Conservation (phyloP, 495 filamentous ascomycete genomes). For the Ascobolus immersus region DNA sequence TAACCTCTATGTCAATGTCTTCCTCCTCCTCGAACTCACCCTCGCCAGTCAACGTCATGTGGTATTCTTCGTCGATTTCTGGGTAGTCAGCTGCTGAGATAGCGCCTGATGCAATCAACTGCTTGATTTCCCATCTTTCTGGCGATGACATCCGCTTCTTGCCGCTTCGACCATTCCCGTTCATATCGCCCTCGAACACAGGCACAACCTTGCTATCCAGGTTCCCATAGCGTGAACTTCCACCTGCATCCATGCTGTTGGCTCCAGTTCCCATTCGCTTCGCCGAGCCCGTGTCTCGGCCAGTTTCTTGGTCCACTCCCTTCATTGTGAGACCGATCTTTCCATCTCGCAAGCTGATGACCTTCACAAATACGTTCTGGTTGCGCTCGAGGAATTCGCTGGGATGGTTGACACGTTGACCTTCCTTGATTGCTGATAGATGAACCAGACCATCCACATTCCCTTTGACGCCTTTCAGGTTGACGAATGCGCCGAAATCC, state of each 20-base stretch:
- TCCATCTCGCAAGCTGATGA: constrained; percentile 56
- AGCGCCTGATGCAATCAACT: constrained; percentile 82
- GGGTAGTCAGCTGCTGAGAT: constrained; percentile 79
- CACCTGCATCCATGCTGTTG: constrained; percentile 46
- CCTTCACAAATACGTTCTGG: constrained; percentile 79
- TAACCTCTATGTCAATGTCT: constrained; percentile 89
- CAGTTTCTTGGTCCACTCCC: constrained; percentile 80
- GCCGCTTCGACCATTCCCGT: constrained; percentile 28
- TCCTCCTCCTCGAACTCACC: constrained; percentile 84
- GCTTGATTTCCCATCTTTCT: constrained; percentile 90
- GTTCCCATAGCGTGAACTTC: constrained; percentile 27
- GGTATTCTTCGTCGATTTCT: constrained; percentile 82
- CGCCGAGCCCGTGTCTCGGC: constrained; percentile 59
- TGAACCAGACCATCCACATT: constrained; percentile 88
- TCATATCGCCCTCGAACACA: constrained; percentile 35
- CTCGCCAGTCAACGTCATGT: constrained; percentile 61
- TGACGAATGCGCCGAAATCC: constrained; percentile 90
- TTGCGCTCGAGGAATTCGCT: constrained; percentile 58
- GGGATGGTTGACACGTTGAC: constrained; percentile 70
- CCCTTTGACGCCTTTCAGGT: constrained; percentile 58
- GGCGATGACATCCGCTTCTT: constrained; percentile 89
- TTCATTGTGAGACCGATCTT: constrained; percentile 85
- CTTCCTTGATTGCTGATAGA: constrained; percentile 78
- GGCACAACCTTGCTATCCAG: constrained; percentile 30
- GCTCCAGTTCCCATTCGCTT: constrained; percentile 68